Evolutionary conservation across 805 yeast genomes (phyloP).

Genomic region (Clavispora asparagi): DNA sequence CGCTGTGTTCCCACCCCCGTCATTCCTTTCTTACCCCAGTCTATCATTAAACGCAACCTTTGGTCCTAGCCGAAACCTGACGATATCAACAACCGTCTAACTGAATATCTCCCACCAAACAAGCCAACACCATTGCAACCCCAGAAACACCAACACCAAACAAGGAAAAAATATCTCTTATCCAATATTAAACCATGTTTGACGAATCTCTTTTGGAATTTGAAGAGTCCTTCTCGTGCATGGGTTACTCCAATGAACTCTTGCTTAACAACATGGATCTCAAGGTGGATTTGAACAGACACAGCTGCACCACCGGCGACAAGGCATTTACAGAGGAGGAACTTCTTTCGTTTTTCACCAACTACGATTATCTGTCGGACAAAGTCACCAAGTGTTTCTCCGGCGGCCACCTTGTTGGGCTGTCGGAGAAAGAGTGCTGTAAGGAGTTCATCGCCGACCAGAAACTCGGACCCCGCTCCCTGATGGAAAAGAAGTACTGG

Average conservation of each 20-base stretch:
- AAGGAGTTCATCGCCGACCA: constrained; percentile 1
- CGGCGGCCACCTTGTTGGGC: constrained; percentile 5
- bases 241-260: constrained; percentile 9
- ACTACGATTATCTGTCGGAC: constrained; percentile 10
- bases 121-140: no score
- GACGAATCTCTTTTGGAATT: constrained; percentile 15
- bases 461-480: constrained; percentile 6
- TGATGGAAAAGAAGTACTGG: constrained; percentile 38
- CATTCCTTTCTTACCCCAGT: not conserved
- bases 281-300: constrained; percentile 15
- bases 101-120: no score
- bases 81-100: no score
- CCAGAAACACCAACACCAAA: no score
- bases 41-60: not conserved
- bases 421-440: constrained; percentile 6
- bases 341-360: constrained; percentile 4
- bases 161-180: no score
- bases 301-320: constrained; percentile 1
- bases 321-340: not conserved
- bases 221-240: constrained; percentile 14
- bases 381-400: constrained; percentile 8
- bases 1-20: not conserved
- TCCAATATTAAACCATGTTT: constrained; percentile 7
- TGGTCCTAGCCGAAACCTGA: no score
- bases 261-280: constrained; percentile 14